A percentile compares a stretch with the other conserved stretches of the same genome.
phyloP scores from a whole-genome alignment of 2,329 filamentous ascomycete genomes.

The Alternaria triticimaculans region DNA sequence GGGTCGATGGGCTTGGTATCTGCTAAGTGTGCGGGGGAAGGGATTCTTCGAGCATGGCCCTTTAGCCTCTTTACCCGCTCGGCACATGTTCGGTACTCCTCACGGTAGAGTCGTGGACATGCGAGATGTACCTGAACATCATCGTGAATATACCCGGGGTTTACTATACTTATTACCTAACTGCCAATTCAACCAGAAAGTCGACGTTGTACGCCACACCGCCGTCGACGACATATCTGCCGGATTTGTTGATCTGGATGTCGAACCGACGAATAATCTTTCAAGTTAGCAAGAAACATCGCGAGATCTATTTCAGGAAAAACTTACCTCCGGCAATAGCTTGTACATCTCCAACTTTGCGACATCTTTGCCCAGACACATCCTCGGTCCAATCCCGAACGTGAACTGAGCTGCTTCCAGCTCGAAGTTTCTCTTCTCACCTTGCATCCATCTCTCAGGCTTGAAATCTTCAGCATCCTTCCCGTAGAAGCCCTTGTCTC shows the following conservation, averaged over 20 bases:
- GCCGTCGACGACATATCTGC: conserved; percentile 36
- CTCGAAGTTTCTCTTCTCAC: conserved; percentile 30
- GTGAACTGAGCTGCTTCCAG: conserved; percentile 40
- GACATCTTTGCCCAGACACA: conserved; percentile 43
- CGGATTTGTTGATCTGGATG: conserved; percentile 31
- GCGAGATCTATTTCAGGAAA: not conserved
- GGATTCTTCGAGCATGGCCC: not conserved
- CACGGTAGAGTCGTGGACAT: not conserved
- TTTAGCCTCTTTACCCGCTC: conserved; percentile 17
- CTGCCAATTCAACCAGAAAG: conserved; percentile 24
- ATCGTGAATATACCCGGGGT: not conserved
- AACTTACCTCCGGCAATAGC: conserved; percentile 43
- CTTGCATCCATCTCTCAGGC: conserved; percentile 52
- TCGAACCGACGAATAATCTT: conserved; percentile 40
- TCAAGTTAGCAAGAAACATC: not conserved
- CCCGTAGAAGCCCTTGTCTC: conserved; percentile 52
- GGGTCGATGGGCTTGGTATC: conserved; percentile 2
- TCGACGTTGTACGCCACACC: conserved; percentile 40
- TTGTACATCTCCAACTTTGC: conserved; percentile 41
- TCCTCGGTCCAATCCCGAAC: conserved; percentile 37
- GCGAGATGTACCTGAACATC: not conserved
- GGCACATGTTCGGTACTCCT: not conserved
- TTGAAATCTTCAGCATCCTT: conserved; percentile 50
- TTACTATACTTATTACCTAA: not conserved
- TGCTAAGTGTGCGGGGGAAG: not conserved